A percentile compares a stretch with the other conserved stretches of the same genome.
phyloP scores from a whole-genome alignment of 202 grass and related monocot species.

The Saccharum hybrid region DNA sequence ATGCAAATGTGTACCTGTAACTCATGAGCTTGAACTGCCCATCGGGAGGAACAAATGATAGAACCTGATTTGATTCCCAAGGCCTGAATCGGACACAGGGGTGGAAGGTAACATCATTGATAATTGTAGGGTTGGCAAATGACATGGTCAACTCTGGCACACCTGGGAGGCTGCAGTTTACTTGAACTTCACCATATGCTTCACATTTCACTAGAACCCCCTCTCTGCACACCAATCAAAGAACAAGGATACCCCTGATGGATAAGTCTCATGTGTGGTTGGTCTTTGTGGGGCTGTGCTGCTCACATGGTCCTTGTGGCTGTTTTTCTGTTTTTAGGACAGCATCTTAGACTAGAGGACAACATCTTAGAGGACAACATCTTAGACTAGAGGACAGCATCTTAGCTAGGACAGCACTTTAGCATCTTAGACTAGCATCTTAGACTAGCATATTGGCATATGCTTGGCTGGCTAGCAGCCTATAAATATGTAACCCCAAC shows the following conservation, averaged over 20 bases:
- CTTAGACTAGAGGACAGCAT: no score
- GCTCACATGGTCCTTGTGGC: no score
- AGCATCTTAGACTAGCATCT: no score
- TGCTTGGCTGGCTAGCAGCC: no score
- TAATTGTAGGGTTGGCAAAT: conserved; percentile 77
- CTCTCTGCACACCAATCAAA: conserved; percentile 54
- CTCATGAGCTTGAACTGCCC: conserved; percentile 92
- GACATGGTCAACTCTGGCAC: conserved; percentile 91
- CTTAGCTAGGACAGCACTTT: no score
- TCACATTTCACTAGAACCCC: conserved; percentile 81
- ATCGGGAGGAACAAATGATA: conserved; percentile 92
- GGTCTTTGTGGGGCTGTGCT: no score
- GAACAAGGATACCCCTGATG: neutral
- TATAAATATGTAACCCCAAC: no score
- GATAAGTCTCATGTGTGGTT: no score
- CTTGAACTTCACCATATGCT: conserved; percentile 86
- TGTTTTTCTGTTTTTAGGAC: no score
- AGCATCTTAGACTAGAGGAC: no score
- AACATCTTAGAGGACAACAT: no score
- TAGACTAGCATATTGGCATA: no score
- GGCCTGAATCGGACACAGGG: conserved; percentile 89
- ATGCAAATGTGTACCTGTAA: conserved; percentile 67
- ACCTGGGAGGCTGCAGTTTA: conserved; percentile 81
- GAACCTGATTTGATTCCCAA: conserved; percentile 77
- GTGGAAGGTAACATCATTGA: conserved; percentile 90